A percentile compares a stretch with the other conserved stretches of the same genome.
These are phyloP conservation scores for Ensete glaucum DNA, from an alignment of 176 grass and related monocot genomes.

Conservation along the genomic window DNA sequence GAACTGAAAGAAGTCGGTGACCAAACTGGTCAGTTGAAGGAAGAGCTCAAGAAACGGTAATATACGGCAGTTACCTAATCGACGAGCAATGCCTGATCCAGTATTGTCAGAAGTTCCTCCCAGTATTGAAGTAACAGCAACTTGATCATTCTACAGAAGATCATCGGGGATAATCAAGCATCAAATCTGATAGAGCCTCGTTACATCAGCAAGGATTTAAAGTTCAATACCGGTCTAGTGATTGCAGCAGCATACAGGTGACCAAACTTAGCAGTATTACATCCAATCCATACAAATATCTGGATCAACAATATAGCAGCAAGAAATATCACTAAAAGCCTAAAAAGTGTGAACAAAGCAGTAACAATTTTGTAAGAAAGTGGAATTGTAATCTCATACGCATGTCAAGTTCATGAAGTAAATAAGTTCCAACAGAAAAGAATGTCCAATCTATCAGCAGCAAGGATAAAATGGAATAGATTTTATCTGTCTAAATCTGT, in stretches of 20 bases:
- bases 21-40: constrained; percentile 10
- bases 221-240: constrained; percentile 47
- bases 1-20: constrained; percentile 36
- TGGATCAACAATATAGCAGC: constrained; percentile 20
- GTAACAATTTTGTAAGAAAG: constrained; percentile 1
- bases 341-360: neutral
- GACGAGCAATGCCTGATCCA: constrained; percentile 69
- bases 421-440: neutral
- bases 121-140: constrained; percentile 66
- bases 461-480: neutral
- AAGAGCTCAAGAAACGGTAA: constrained; percentile 12
- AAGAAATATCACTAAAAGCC: neutral
- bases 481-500: too few relatives aligned
- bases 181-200: neutral
- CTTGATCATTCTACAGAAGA: constrained; percentile 38
- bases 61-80: constrained; percentile 37
- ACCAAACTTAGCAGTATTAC: constrained; percentile 69
- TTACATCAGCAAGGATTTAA: constrained; percentile 4
- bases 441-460: neutral
- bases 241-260: constrained; percentile 86
- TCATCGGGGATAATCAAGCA: constrained; percentile 2
- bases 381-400: neutral
- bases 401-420: neutral
- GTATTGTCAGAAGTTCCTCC: constrained; percentile 84
- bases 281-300: constrained; percentile 92